Conservation (phyloP, 2,329 filamentous ascomycete genomes). For the Harringtonia lauricola region DNA sequence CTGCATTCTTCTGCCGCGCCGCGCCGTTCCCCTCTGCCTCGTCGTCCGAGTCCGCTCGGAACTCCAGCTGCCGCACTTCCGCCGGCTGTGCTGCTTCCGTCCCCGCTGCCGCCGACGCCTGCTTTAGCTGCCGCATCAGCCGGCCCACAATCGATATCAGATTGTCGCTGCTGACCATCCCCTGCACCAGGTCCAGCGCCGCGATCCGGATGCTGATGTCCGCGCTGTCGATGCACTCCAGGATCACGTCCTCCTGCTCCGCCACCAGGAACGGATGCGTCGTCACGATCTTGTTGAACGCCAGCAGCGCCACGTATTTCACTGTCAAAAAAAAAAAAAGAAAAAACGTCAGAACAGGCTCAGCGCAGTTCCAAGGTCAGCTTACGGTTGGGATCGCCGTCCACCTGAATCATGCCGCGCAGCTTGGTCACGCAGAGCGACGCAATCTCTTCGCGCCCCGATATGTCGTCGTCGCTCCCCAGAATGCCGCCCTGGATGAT, state of each 20-base stretch:
- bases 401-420: constrained; percentile 84
- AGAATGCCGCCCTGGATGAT: constrained; percentile 96
- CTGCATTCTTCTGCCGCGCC: constrained; percentile 24
- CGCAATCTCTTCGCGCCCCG: constrained; percentile 84
- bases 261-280: constrained; percentile 84
- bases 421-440: constrained; percentile 86
- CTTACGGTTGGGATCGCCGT: constrained; percentile 87
- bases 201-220: constrained; percentile 94
- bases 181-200: constrained; percentile 80
- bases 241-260: constrained; percentile 88
- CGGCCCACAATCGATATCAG: constrained; percentile 75
- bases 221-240: constrained; percentile 89
- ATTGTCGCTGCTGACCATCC: constrained; percentile 87
- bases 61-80: constrained; percentile 33
- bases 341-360: background rate
- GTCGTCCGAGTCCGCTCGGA: constrained; percentile 36
- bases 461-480: constrained; percentile 61
- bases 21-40: constrained; percentile 29
- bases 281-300: constrained; percentile 87
- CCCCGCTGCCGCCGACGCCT: constrained; percentile 47
- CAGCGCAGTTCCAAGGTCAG: background rate
- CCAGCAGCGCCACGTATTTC: constrained; percentile 92
- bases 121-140: constrained; percentile 75
- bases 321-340: constrained; percentile 36
- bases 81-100: constrained; percentile 23